Evolutionary conservation across 768 basidiomycete genomes (phyloP).

Genomic region (Boletus rufocinnamomeus): DNA sequence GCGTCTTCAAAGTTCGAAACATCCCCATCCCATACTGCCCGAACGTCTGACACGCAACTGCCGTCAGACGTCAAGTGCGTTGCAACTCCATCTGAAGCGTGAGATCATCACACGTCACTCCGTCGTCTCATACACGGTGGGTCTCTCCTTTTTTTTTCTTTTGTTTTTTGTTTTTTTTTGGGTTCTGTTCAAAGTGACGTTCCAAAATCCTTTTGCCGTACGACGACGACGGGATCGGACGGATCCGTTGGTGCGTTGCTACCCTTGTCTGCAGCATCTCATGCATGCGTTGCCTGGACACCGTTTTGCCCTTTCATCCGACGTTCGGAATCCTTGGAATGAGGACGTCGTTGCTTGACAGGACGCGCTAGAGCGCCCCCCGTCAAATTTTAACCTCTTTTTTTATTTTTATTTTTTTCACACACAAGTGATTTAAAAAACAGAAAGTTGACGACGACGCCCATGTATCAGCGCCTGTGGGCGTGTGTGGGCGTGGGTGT

Average conservation of each 20-base stretch:
- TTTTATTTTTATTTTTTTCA: neutral
- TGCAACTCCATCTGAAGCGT: neutral
- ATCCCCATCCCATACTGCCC: neutral
- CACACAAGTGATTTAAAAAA: neutral
- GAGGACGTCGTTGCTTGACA: neutral
- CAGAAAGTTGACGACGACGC: neutral
- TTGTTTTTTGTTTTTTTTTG: neutral
- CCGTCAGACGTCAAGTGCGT: constrained; percentile 11
- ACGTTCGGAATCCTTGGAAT: neutral
- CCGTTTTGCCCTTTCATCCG: neutral
- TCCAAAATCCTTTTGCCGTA: neutral
- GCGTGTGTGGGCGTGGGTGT: neutral
- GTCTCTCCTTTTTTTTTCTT: neutral
- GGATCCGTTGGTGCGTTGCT: constrained; percentile 10
- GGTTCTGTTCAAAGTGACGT: neutral
- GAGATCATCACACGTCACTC: constrained; percentile 5
- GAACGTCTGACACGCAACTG: neutral
- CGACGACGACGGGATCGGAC: neutral
- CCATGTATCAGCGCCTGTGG: neutral
- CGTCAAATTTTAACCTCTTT: too few relatives aligned
- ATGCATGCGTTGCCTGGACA: neutral
- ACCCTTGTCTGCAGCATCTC: constrained; percentile 7
- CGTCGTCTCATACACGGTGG: neutral
- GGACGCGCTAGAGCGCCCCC: neutral
- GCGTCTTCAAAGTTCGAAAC: constrained; percentile 7